Base-by-base conservation (phyloP, 352 stramenopile genomes). In the Phytophthora nicotianae region DNA sequence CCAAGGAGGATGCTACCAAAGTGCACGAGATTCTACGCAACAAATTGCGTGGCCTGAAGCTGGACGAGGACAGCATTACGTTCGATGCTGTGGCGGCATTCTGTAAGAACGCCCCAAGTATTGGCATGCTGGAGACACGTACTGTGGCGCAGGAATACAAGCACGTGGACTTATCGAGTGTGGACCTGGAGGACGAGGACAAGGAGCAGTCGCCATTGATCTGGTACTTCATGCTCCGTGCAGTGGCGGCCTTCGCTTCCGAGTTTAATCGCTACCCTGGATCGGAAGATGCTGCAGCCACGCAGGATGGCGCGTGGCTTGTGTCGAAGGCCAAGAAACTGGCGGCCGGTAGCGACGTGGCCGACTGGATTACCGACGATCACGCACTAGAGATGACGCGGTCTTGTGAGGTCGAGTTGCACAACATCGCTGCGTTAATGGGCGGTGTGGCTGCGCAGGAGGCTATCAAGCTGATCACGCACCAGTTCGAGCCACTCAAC, bases 391-490 rank as follows among this genome's bases (percentile, higher is more conserved):
- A 99, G 72, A 87, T 99, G 61, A 90, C 87, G 10, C 89, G 97
- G 1, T 98, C 96, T 37, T 93, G 86, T 43, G 89, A 96, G 50
- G 88, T 88, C 0, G 95, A 99, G 70, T 72, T 98, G 52, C 96
- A 99, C 73, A 96, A 88, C 37, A 84, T 98, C 48, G 93, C 95
- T 4, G 90, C 93, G 21, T 74, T 99, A 17, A 83, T 99, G 50
- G 97, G 97, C n/a, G 97, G 96, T 17, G 88, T 99, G 16, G 97
- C 96, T 2, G 90, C 92, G 26, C 97, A 99, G 71, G 97, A 99
- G 65, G 96, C 95, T 14, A 83, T 99, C 46, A 99, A 99, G 75
- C 68, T 99, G 42, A 97, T 99, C 72, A 99, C 97, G 37, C 87
- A 97, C 47, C 95, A 99, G 74, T 99, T 99, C 67, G 79, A 98